These are phyloP conservation scores for Candida maltosa DNA, from an alignment of 805 yeast species.

Conservation along the genomic window DNA sequence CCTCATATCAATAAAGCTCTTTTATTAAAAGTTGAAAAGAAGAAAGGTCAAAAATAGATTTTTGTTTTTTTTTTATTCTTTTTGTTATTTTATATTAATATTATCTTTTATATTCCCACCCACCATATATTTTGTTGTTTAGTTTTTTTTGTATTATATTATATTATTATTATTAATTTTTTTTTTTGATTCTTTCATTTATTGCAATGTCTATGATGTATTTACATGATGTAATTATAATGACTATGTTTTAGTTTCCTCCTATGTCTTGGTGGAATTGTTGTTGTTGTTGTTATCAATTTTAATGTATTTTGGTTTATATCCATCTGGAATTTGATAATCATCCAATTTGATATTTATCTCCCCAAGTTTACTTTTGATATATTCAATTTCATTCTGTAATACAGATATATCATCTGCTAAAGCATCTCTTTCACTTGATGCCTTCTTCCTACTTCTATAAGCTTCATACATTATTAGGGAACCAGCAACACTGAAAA, in stretches of 20 bases:
- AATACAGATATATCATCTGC: constrained; percentile 69
- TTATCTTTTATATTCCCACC: too few species aligned
- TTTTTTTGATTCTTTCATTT: background rate
- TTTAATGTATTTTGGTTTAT: constrained; percentile 14
- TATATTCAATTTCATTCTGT: constrained; percentile 65
- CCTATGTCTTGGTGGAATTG: background rate
- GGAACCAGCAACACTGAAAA: constrained; percentile 78
- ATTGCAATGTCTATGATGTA: background rate
- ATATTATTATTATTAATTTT: background rate
- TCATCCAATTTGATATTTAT: constrained; percentile 44
- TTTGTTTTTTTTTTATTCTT: background rate
- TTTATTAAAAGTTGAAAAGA: constrained; percentile 1
- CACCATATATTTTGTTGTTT: background rate
- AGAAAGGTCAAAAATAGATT: constrained; percentile 1
- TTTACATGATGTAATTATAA: background rate
- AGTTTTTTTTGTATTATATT: background rate
- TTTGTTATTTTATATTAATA: background rate
- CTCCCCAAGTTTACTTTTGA: constrained; percentile 47
- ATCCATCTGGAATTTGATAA: constrained; percentile 40
- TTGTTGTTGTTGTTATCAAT: constrained; percentile 6
- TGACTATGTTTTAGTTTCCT: background rate
- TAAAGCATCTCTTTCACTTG: constrained; percentile 56
- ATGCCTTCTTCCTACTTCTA: constrained; percentile 64
- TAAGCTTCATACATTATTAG: constrained; percentile 69
- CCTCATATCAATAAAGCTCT: background rate